Base-by-base conservation (phyloP, 805 yeast genomes). In the Candida patagonica region DNA sequence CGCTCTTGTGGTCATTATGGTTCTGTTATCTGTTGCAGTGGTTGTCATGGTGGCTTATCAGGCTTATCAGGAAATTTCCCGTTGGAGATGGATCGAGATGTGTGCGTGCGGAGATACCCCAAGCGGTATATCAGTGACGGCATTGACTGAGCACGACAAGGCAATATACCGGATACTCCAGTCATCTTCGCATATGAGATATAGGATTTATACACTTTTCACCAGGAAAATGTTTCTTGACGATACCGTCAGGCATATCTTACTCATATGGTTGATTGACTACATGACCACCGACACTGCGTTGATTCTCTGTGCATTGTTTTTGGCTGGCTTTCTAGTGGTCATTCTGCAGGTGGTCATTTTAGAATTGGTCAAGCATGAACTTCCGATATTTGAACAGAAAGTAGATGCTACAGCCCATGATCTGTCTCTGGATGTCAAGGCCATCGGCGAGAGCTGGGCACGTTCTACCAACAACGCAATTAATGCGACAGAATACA, bases 201-300 rank as follows among this genome's bases (percentile, higher is more conserved):
- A 33, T 12, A 36, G 31, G 8, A 15, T 47, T n/a, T 49, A 53
- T 25, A 19, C 45, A 15, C 34, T 42, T 8, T 40, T 50, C 4
- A 38, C 55, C n/a, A 35, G 50, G 9, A 37, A 6, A 17, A 15
- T 26, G 5, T 7, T 40, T 6, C 19, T 41, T 12, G 12, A 33
- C 9, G 27, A 35, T 8, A 13, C 16, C 3, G 21, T 31, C 21
- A 29, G 34, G 22, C 35, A 44, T 6, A 47, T 42, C 4, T 44
- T 55, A 23, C 43, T 48, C 2, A 55, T 61, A 30, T 76, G 81
- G 81, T 40, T 66, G 12, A 38, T 72, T 1, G 63, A 62, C 32
- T 78, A 79, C 53, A 47, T 70, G n/a, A 55, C 74, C 2, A 71
- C 86, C 1, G 60, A 68, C 2, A 66, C 73, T 9, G 72, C 88